phyloP scores from a whole-genome alignment of 1,139 yeast species.

The Protomyces arabidopsidicola region DNA sequence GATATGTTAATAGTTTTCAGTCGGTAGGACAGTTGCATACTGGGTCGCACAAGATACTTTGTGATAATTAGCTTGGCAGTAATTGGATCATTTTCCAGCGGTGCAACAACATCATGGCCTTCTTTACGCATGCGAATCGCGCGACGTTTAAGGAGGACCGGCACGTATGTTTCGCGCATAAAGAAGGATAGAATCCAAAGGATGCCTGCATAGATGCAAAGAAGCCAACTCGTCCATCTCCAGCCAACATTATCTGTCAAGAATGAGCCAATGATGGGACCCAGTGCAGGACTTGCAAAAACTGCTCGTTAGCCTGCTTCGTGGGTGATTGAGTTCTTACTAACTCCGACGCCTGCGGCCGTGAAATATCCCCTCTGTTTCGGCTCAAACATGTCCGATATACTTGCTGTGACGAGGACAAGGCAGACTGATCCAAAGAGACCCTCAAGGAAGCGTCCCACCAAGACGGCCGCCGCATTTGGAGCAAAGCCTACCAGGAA shows the following conservation, averaged over 20 bases:
- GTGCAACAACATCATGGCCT: conserved; percentile 41
- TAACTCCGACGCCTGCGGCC: conserved; percentile 46
- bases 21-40: conserved; percentile 36
- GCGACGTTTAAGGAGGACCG: conserved; percentile 49
- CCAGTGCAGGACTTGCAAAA: conserved; percentile 69
- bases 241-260: conserved; percentile 39
- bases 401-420: conserved; percentile 60
- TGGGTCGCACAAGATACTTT: conserved; percentile 48
- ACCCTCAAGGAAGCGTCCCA: neutral
- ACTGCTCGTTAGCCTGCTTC: conserved; percentile 40
- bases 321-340: conserved; percentile 1
- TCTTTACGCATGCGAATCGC: conserved; percentile 47
- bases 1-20: neutral
- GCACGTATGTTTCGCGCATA: conserved; percentile 57
- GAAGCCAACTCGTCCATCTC: conserved; percentile 60
- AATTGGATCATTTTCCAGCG: neutral
- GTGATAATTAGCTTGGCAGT: neutral
- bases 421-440: neutral
- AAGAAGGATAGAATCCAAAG: conserved; percentile 46
- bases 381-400: conserved; percentile 67
- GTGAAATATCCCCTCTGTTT: conserved; percentile 57
- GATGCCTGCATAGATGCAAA: conserved; percentile 36
- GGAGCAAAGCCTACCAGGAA: neutral
- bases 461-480: neutral
- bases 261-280: conserved; percentile 68